Base-by-base conservation (phyloP, 1,139 yeast genomes). In the Zygosaccharomyces pseudobailii region DNA sequence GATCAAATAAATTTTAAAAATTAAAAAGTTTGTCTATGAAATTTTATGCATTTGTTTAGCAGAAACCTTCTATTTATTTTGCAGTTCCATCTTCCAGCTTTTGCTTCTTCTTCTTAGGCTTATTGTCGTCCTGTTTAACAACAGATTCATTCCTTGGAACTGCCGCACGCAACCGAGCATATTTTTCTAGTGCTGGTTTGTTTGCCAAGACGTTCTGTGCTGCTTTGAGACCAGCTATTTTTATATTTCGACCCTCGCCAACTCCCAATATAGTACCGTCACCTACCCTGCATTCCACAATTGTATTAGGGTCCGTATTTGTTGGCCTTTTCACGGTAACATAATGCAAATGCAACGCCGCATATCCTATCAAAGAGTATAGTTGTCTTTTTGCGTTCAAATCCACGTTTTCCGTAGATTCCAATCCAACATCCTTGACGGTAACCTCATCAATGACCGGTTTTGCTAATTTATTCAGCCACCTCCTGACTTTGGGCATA, bases 281-380 rank as follows among this genome's bases (percentile, higher is more conserved):
- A 1, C 76, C 79, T 68, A 88, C 80, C 40, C 72, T 66, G 55
- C 96, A 85, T 44, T 81, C 79, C 6, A 90, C 94, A 5, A 75
- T 69, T 56, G 78, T 84, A 27, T 55, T 50, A 1, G 67, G 66
- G 32, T 69, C 70, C 8, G 68, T 69, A 3, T 74, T 70, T 1
- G 86, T 83, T 47, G 80, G 80, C 10, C 82, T 81, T 20, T 74
- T 71, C 6, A 75, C 69, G 3, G 78, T 73, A n/a, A 73, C 72
- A 61, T 92, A 92, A 32, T 71, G 73, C 0, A 95, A 85, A 34
- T 80, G 82, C 49, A 76, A 68, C 3, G 79, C 75, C 0, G 92
- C 90, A 37, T 82, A 77, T 0, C 97, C 97, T 45, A 92, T 80
- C 43, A 84, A 70, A 1, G 90, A 80, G 61, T 92, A 90, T 17